Evolutionary conservation across 768 basidiomycete species (phyloP).

Genomic region (Rhizopogon roseolus): DNA sequence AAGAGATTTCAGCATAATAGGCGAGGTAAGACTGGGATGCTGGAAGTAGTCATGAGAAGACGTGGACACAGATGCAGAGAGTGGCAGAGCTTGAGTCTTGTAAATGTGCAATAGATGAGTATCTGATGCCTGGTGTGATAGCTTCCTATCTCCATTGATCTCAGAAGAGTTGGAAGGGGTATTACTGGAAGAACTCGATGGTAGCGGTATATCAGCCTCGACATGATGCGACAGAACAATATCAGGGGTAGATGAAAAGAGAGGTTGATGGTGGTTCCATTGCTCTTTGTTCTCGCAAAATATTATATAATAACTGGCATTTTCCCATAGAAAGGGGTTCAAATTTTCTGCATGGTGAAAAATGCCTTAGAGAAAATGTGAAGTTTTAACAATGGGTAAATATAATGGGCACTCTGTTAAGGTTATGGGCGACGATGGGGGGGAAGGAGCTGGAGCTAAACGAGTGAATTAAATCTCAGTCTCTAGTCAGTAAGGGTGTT

Average conservation of each 20-base stretch:
- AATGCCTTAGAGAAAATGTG: too few relatives aligned
- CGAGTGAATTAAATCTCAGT: too few relatives aligned
- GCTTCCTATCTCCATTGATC: slow-evolving; percentile 50
- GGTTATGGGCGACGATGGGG: too few relatives aligned
- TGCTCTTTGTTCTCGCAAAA: too few relatives aligned
- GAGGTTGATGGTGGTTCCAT: slow-evolving; percentile 46
- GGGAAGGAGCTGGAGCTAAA: too few relatives aligned
- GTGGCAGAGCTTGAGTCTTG: slow-evolving; percentile 35
- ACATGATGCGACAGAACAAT: slow-evolving; percentile 39
- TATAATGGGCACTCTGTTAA: too few relatives aligned
- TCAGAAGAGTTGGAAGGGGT: slow-evolving; percentile 48
- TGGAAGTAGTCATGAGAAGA: slow-evolving; percentile 50
- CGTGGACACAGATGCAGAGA: slow-evolving; percentile 39
- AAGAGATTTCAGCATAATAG: slow-evolving; percentile 40
- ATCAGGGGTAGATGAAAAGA: slow-evolving; percentile 46
- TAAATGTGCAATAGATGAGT: slow-evolving; percentile 56
- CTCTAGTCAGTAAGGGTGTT: too few relatives aligned
- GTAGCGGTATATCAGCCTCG: slow-evolving; percentile 39
- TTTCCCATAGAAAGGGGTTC: too few relatives aligned
- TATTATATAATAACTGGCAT: too few relatives aligned
- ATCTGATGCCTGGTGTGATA: slow-evolving; percentile 69
- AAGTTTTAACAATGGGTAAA: too few relatives aligned
- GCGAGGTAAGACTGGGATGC: slow-evolving; percentile 29
- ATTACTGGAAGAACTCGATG: slow-evolving; percentile 45
- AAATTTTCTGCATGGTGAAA: too few relatives aligned